Evolutionary conservation across 208 protist species (phyloP), one percentile per base, ranked within the genome.

Genomic region (Trypanosoma conorhini): DNA sequence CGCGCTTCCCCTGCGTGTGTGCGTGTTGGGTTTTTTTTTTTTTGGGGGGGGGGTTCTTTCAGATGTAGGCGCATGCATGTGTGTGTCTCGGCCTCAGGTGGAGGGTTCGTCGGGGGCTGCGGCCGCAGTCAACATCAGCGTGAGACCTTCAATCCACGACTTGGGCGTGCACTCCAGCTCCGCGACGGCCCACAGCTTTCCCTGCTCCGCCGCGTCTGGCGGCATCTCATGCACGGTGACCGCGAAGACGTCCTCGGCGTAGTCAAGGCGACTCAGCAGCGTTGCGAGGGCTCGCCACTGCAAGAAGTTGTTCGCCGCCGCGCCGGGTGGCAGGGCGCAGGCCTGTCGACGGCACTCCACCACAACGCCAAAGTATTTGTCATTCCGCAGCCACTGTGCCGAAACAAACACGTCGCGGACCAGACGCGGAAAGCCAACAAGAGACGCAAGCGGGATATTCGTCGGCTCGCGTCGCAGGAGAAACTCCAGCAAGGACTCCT

Each of bases 401-500:
- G 75, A 78, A 17, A 81, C 83, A 21, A 86, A 82, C 24, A 94
- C 67, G 55, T 96, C 86, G 28, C 76, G 70, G 66, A 87, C 86
- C 3, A 94, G 50, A 12, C 82, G 80, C 15, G 83, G 88, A 24
- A 94, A 61, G 0, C 69, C 88, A 44, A 89, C 88, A 40, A 96
- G 70, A 33, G 88, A 72, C 1, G 87, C 86, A n/a, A 96, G 62
- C 5, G 88, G 74, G 13, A 74, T 70, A 63, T 96, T 96, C 4
- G 70, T 76, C 9, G 91, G 85, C 70, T 96, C 91, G 5, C 76
- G 70, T 40, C 76, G 62, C 19, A 92, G 54, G 31, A 96, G 74
- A 72, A 83, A 90, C n/a, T 70, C 64, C n/a, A 94, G 70, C 21
- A 96, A 62, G 31, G 64, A 74, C 38, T 87, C 81, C 66, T 94